Conservation (phyloP, 1,139 yeast species). For the Kurtzmaniella quercitrusa region DNA sequence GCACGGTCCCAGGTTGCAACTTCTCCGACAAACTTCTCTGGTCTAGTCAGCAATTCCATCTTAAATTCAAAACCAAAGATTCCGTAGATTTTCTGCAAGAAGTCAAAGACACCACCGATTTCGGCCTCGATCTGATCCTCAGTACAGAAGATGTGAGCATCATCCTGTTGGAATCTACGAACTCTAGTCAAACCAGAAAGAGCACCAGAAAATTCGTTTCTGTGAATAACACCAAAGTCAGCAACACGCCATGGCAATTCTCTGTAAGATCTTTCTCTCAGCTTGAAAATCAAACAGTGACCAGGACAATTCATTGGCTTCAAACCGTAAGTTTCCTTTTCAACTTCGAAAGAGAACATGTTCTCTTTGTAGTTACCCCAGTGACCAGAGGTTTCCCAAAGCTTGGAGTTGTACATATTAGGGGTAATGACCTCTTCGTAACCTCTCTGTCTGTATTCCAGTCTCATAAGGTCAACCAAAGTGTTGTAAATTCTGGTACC, state of each 20-base stretch:
- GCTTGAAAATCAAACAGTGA: conserved; percentile 81
- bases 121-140: conserved; percentile 82
- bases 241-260: conserved; percentile 88
- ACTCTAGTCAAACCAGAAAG: conserved; percentile 92
- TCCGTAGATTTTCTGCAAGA: conserved; percentile 75
- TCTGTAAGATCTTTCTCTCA: conserved; percentile 82
- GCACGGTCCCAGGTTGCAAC: conserved; percentile 87
- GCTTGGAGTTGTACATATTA: conserved; percentile 90
- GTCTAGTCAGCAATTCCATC: conserved; percentile 91
- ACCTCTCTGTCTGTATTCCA: conserved; percentile 86
- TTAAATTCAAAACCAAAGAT: conserved; percentile 84
- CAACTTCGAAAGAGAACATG: conserved; percentile 95
- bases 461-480: conserved; percentile 70
- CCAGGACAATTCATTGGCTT: conserved; percentile 99
- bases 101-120: conserved; percentile 73
- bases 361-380: conserved; percentile 97
- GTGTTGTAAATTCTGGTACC: conserved; percentile 95
- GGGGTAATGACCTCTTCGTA: conserved; percentile 98
- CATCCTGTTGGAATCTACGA: conserved; percentile 96
- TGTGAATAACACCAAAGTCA: conserved; percentile 90
- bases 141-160: conserved; percentile 95
- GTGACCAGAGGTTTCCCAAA: conserved; percentile 98
- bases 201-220: conserved; percentile 96
- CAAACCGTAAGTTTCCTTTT: conserved; percentile 82
- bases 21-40: conserved; percentile 87